Base-by-base conservation (phyloP, 345 rosid species). In the Fremontodendron californicum region DNA sequence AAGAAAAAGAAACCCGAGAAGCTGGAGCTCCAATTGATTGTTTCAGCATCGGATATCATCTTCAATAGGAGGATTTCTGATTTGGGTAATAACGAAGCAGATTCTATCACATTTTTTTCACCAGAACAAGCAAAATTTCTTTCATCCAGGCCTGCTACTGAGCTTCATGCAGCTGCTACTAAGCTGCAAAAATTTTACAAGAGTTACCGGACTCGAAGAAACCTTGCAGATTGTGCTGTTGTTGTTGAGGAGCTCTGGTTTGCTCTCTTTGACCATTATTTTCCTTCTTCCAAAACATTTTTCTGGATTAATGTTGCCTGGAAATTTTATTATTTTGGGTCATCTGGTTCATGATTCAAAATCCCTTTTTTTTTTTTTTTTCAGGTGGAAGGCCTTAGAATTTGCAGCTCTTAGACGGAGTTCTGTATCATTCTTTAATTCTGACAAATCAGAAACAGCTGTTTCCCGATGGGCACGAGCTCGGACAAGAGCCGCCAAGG, bases 151-250 rank as follows among this genome's bases (percentile, higher is more conserved):
- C 42, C 67, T 31, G 42, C 40, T 31, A 31, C 5, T 9, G 42
- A 71, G 75, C 62, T 71, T 71, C 40, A 51, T 51, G 61, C 61
- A n/a, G 62, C 62, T 0, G 75, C 75, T 31, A 69, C 40, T 9
- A 69, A 69, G 57, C 73, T 94, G 70, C 98, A 94, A 71, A 94
- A 94, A 78, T 89, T 90, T 55, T 94, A 94, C 79, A 94, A 90
- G 89, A 91, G 98, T 78, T 91, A 92, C 85, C 63, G 95, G 71
- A 92, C 96, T 2, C 80, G 98, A 82, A 86, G 97, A 78, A 92
- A 90, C 77, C 93, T 95, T 8, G 99, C 73, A 27, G 57, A 69
- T 27, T 69, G 73, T 46, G 73, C 73, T 16, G 73, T 69, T 15
- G 73, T 45, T 27, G 73, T 69, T 46, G 57, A 69, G 2, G 73